Conservation (phyloP, 2,329 filamentous ascomycete species). For the Alternaria solani region DNA sequence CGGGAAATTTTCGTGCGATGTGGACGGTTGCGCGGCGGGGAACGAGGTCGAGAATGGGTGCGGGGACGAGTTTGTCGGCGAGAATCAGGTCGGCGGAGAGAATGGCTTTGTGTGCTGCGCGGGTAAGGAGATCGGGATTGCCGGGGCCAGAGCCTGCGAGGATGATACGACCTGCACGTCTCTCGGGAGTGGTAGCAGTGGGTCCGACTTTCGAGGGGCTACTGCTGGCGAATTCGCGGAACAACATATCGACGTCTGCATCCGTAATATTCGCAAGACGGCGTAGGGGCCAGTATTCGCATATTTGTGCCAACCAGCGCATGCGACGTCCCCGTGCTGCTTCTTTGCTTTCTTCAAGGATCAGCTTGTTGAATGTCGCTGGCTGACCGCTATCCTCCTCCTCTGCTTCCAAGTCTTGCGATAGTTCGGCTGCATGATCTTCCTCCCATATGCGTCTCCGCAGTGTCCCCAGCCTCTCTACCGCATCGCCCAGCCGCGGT, state of each 20-base stretch:
- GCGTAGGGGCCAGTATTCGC: slow-evolving; percentile 96
- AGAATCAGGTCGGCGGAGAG: slow-evolving; percentile 78
- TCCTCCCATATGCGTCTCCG: slow-evolving; percentile 54
- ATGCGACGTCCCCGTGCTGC: slow-evolving; percentile 81
- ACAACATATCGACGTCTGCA: slow-evolving; percentile 76
- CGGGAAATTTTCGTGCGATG: slow-evolving; percentile 96
- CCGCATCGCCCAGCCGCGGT: slow-evolving; percentile 75
- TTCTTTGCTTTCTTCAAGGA: slow-evolving; percentile 76
- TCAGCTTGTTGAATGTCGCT: slow-evolving; percentile 82
- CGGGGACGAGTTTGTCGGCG: slow-evolving; percentile 85
- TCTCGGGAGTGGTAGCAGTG: slow-evolving; percentile 30
- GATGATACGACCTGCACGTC: slow-evolving; percentile 72
- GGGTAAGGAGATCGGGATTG: slow-evolving; percentile 89
- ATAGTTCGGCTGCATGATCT: slow-evolving; percentile 61
- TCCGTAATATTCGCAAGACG: slow-evolving; percentile 82
- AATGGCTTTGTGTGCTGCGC: slow-evolving; percentile 80
- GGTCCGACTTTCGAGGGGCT: slow-evolving; percentile 44
- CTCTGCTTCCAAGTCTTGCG: slow-evolving; percentile 57
- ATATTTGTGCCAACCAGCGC: slow-evolving; percentile 94
- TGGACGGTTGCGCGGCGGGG: slow-evolving; percentile 87
- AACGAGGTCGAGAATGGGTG: slow-evolving; percentile 85
- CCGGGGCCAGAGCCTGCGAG: slow-evolving; percentile 93
- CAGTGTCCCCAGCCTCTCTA: slow-evolving; percentile 73
- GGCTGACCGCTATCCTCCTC: slow-evolving; percentile 76
- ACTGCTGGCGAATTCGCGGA: slow-evolving; percentile 71